A percentile compares a stretch with the other conserved stretches of the same genome.
Conservation (phyloP, 176 grass and related monocot species). For the Carex scoparia region DNA sequence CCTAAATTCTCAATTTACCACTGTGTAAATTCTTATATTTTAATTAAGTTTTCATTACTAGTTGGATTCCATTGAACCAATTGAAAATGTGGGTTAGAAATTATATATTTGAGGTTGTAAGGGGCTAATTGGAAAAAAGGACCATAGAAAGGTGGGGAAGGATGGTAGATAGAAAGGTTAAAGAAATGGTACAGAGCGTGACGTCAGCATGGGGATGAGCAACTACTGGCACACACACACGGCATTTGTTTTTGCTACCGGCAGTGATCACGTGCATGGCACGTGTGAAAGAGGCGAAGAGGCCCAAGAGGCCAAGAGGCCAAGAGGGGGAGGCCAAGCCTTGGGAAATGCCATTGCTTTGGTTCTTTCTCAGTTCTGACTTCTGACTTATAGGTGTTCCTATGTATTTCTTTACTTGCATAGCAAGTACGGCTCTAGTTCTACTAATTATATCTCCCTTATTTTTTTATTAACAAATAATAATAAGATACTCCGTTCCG, state of each 20-base stretch:
- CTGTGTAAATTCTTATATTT: too few relatives aligned
- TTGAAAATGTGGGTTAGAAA: too few relatives aligned
- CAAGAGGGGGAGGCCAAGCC: not conserved
- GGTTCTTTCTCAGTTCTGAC: not conserved
- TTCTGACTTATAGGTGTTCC: slow-evolving; percentile 12
- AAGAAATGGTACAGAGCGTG: slow-evolving; percentile 18
- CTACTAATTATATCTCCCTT: not conserved
- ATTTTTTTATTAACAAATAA: not conserved
- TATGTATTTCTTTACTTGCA: slow-evolving; percentile 1
- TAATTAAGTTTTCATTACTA: too few relatives aligned
- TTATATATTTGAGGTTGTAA: not conserved
- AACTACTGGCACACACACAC: not conserved
- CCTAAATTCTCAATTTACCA: too few relatives aligned
- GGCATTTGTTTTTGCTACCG: slow-evolving; percentile 23
- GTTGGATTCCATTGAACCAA: too few relatives aligned
- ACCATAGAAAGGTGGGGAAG: not conserved
- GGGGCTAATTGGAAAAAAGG: not conserved
- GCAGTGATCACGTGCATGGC: slow-evolving; percentile 41
- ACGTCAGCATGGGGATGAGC: slow-evolving; percentile 40
- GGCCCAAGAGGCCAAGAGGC: not conserved
- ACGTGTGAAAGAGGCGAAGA: slow-evolving; percentile 29
- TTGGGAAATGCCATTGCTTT: slow-evolving; percentile 30
- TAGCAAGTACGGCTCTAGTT: slow-evolving; percentile 14
- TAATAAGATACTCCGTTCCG: not conserved
- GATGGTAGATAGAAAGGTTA: slow-evolving; percentile 26